phyloP scores from a whole-genome alignment of 495 filamentous ascomycete species.

The Penicilliopsis zonata region DNA sequence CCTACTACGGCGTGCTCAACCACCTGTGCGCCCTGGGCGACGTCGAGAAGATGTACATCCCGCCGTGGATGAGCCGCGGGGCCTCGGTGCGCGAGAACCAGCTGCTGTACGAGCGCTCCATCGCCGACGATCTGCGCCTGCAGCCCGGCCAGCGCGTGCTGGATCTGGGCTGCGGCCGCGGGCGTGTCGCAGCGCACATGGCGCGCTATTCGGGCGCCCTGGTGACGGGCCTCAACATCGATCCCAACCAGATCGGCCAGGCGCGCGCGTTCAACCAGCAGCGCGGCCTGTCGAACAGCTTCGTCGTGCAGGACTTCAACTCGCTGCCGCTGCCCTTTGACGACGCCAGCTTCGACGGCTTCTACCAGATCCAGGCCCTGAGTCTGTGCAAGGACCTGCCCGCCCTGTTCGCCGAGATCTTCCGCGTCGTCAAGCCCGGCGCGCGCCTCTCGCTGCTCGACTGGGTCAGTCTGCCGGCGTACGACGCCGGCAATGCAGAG shows the following conservation, averaged over 20 bases:
- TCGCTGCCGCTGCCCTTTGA: conserved; percentile 44
- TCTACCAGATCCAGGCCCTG: conserved; percentile 54
- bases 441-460: conserved; percentile 44
- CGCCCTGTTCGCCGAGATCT: conserved; percentile 40
- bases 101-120: conserved; percentile 47
- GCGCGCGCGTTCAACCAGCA: conserved; percentile 38
- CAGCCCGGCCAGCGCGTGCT: conserved; percentile 38
- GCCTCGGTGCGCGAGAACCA: conserved; percentile 40
- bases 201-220: conserved; percentile 39
- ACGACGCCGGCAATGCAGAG: conserved; percentile 39
- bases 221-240: conserved; percentile 51
- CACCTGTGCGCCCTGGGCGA: conserved; percentile 55
- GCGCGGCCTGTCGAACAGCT: conserved; percentile 37
- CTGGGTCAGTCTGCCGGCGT: conserved; percentile 46
- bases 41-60: conserved; percentile 60
- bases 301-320: conserved; percentile 47
- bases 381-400: conserved; percentile 45
- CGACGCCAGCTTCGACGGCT: conserved; percentile 44
- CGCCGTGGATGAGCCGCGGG: conserved; percentile 47
- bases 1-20: conserved; percentile 53
- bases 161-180: conserved; percentile 49
- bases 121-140: conserved; percentile 40
- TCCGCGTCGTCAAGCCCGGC: conserved; percentile 45
- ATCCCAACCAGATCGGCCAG: conserved; percentile 48
- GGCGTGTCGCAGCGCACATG: conserved; percentile 52